Conservation (phyloP, 2,329 filamentous ascomycete species). For the Phyllosticta capitalensis region DNA sequence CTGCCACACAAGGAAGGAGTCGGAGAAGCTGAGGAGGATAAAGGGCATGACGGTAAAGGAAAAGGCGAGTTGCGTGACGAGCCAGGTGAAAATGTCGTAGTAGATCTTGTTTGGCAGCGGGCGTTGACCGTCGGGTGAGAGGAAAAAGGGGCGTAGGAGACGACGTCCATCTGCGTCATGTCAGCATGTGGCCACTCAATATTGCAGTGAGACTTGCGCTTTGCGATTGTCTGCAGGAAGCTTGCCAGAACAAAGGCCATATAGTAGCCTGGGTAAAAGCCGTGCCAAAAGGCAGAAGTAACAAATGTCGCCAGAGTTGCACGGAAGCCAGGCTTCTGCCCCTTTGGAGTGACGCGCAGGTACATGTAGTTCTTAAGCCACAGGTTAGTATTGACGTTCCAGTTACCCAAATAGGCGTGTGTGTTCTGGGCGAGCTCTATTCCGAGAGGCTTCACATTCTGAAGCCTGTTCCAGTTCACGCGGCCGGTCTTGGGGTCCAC, state of each 20-base stretch:
- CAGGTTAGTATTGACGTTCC: constrained; percentile 98
- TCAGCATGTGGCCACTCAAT: constrained; percentile 7
- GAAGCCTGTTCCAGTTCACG: constrained; percentile 79
- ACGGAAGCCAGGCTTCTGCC: constrained; percentile 92
- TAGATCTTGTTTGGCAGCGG: constrained; percentile 59
- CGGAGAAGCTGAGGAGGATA: constrained; percentile 63
- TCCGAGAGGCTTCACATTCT: constrained; percentile 77
- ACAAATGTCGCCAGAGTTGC: constrained; percentile 83
- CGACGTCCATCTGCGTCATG: constrained; percentile 66
- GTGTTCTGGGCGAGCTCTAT: constrained; percentile 90
- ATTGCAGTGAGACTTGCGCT: constrained; percentile 57
- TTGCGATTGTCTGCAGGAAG: constrained; percentile 85
- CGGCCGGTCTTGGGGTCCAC: constrained; percentile 76
- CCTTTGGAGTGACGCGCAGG: constrained; percentile 84
- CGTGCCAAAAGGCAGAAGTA: constrained; percentile 95
- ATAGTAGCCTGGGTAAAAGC: constrained; percentile 96
- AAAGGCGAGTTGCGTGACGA: constrained; percentile 73
- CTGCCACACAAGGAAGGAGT: constrained; percentile 67
- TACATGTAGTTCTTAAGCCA: constrained; percentile 97
- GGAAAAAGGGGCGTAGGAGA: constrained; percentile 83
- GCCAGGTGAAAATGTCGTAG: constrained; percentile 70
- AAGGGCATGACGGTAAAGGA: constrained; percentile 79
- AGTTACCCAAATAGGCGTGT: constrained; percentile 80
- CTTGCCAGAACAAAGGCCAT: constrained; percentile 80
- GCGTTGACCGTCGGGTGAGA: constrained; percentile 59